Percentiles rank a stretch among this genome's conserved stretches.
phyloP scores from a whole-genome alignment of 2,329 filamentous ascomycete genomes.

The Arthrobotrys pseudoclavata region DNA sequence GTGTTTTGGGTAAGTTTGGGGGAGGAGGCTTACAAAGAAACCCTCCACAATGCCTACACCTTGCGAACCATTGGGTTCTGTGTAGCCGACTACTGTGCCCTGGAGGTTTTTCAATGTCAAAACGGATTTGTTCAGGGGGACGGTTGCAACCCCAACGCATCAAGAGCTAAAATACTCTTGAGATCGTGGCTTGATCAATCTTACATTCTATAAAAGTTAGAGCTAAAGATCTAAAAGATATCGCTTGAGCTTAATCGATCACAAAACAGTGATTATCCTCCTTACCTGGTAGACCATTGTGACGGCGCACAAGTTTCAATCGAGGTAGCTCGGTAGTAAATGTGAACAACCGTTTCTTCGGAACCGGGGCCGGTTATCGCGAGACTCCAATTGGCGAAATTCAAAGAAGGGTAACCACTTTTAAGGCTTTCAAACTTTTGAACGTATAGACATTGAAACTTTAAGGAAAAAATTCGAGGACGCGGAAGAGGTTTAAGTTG shows the following conservation, averaged over 20 bases:
- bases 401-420: neutral
- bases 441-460: neutral
- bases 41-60: slow-evolving; percentile 11
- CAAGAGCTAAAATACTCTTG: no score
- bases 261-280: neutral
- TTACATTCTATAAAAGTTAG: slow-evolving; percentile 31
- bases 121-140: neutral
- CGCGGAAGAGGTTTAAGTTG: no score
- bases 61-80: slow-evolving; percentile 11
- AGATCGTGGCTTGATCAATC: neutral
- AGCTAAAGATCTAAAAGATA: neutral
- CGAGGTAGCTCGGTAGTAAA: neutral
- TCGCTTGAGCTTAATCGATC: neutral
- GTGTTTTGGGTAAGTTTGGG: no score
- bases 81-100: slow-evolving; percentile 24
- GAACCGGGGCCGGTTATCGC: slow-evolving; percentile 14
- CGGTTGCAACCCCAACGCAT: no score
- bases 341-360: neutral
- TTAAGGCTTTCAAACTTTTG: neutral
- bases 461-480: neutral
- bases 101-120: neutral
- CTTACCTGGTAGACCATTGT: slow-evolving; percentile 27
- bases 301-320: neutral
- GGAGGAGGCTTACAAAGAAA: neutral
- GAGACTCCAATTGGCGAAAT: slow-evolving; percentile 1